These are phyloP conservation scores for Rostrohypoxylon terebratum DNA, from an alignment of 495 filamentous ascomycete genomes.

Conservation along the genomic window DNA sequence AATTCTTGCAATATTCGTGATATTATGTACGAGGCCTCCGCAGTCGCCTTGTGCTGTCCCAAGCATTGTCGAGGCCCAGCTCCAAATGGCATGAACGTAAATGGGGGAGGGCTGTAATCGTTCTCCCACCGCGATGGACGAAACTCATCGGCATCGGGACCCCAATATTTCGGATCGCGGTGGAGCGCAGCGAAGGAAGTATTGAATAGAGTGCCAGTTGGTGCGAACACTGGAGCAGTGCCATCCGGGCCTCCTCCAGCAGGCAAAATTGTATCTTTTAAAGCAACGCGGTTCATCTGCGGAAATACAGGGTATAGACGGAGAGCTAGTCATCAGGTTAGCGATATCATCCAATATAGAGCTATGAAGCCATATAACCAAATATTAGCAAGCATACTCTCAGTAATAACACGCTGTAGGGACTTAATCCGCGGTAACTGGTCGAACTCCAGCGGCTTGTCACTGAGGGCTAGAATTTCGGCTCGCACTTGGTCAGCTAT, in stretches of 20 bases:
- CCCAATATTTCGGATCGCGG: constrained; percentile 57
- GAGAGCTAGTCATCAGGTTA: constrained; percentile 32
- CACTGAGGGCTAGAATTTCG: constrained; percentile 27
- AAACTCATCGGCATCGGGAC: constrained; percentile 60
- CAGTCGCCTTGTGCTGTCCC: constrained; percentile 29
- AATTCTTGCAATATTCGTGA: constrained; percentile 18
- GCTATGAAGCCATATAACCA: not conserved
- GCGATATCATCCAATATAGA: not conserved
- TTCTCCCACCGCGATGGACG: constrained; percentile 71
- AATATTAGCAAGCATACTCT: constrained; percentile 50
- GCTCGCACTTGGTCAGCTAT: constrained; percentile 32
- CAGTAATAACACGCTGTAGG: constrained; percentile 10
- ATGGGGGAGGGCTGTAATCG: constrained; percentile 42
- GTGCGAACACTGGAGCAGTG: constrained; percentile 50
- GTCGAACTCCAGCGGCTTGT: constrained; percentile 54
- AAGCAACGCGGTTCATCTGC: constrained; percentile 49
- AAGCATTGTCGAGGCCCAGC: constrained; percentile 26
- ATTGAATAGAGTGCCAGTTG: constrained; percentile 49
- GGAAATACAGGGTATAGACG: constrained; percentile 55
- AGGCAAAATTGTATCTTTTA: constrained; percentile 56
- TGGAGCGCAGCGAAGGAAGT: constrained; percentile 60
- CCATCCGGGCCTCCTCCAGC: constrained; percentile 51
- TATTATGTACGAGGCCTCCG: constrained; percentile 36
- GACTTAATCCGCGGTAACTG: not conserved
- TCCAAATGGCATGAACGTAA: constrained; percentile 17